Conservation (phyloP, 306 rosid genomes). For the Alnus rubra region DNA sequence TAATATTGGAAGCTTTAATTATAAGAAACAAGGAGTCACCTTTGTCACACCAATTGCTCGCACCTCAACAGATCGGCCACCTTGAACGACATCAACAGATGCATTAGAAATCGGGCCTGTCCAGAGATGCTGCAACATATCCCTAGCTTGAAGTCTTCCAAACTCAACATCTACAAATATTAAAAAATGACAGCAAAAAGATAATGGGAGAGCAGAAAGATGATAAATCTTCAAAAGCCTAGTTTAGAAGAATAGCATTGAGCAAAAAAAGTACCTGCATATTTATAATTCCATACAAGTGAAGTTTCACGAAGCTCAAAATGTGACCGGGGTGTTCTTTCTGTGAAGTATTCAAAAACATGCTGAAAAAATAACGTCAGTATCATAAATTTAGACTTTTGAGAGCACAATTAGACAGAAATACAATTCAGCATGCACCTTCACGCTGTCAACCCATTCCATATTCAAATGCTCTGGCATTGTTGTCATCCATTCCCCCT, state of each 20-base stretch:
- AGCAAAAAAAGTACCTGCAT: constrained; percentile 59
- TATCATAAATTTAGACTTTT: constrained; percentile 28
- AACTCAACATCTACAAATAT: constrained; percentile 71
- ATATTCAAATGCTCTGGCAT: constrained; percentile 95
- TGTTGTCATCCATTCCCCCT: constrained; percentile 95
- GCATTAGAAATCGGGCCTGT: constrained; percentile 98
- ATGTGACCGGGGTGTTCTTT: constrained; percentile 89
- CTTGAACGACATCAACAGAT: constrained; percentile 93
- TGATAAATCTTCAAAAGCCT: neutral
- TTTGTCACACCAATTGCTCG: constrained; percentile 94
- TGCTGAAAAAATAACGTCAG: constrained; percentile 53
- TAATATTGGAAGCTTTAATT: constrained; percentile 10
- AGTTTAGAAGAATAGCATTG: neutral
- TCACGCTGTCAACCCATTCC: constrained; percentile 94
- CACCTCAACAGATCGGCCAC: constrained; percentile 93
- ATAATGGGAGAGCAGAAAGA: constrained; percentile 15
- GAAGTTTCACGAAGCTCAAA: constrained; percentile 73
- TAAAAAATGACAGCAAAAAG: constrained; percentile 24
- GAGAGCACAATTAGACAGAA: constrained; percentile 23
- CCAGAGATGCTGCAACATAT: constrained; percentile 98
- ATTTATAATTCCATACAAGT: constrained; percentile 96
- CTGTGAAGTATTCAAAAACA: constrained; percentile 87
- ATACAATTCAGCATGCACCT: constrained; percentile 46
- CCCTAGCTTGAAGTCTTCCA: constrained; percentile 94
- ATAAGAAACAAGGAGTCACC: constrained; percentile 44